Evolutionary conservation across 2,329 filamentous ascomycete species (phyloP).

Genomic region (Didymosphaeria variabile): DNA sequence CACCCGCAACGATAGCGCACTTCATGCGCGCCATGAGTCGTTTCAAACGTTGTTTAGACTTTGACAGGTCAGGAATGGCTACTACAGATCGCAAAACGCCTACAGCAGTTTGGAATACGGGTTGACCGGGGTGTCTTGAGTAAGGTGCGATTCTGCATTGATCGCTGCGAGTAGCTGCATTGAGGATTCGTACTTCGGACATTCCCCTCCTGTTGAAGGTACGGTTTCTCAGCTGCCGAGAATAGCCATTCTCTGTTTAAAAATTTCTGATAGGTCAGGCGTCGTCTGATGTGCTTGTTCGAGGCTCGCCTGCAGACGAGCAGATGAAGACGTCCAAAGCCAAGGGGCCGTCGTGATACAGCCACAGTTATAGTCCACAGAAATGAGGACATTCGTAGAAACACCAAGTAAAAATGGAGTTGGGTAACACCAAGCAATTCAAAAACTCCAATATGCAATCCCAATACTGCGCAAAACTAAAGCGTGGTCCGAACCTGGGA

Average conservation of each 20-base stretch:
- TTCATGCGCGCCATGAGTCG: background rate
- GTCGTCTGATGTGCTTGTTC: background rate
- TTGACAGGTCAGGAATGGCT: background rate
- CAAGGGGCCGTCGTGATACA: background rate
- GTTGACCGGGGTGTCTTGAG: background rate
- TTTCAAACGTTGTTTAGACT: background rate
- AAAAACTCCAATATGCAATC: slow-evolving; percentile 1
- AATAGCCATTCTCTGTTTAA: background rate
- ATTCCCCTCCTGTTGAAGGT: background rate
- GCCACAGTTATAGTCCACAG: background rate
- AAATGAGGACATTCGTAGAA: background rate
- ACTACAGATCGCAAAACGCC: background rate
- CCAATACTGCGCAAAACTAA: background rate
- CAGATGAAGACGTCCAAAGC: background rate
- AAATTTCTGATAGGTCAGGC: background rate
- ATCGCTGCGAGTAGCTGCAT: background rate
- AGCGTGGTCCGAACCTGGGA: slow-evolving; percentile 14
- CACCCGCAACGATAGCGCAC: background rate
- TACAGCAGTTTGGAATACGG: background rate
- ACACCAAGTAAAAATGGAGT: background rate
- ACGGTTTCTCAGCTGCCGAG: background rate
- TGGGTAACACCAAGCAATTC: background rate
- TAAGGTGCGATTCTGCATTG: background rate
- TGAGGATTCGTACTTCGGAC: background rate
- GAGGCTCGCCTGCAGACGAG: background rate